These are phyloP conservation scores for Medicago truncatula DNA, from an alignment of 306 rosid species.

Conservation along the genomic window DNA sequence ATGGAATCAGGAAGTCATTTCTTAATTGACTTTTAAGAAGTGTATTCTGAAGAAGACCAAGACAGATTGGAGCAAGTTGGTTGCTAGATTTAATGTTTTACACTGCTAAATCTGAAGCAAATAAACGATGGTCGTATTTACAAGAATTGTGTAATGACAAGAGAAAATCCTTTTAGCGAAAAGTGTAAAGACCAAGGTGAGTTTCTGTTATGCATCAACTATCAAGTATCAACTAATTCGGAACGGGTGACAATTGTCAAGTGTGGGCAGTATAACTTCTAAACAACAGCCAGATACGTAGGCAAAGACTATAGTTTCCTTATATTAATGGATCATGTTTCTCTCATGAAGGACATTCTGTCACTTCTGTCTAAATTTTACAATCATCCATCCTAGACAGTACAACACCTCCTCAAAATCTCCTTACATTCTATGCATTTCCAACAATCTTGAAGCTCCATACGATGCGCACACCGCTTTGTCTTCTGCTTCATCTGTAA, in stretches of 20 bases:
- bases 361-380: conserved; percentile 35
- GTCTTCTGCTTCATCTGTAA: conserved; percentile 17
- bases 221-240: conserved; percentile 28
- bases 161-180: conserved; percentile 6
- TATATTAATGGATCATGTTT: conserved; percentile 31
- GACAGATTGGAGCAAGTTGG: background rate
- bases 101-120: background rate
- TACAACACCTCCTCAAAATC: conserved; percentile 21
- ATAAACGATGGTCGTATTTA: background rate
- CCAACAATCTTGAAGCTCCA: conserved; percentile 7
- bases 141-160: background rate
- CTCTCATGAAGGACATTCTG: conserved; percentile 24
- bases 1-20: background rate
- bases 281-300: conserved; percentile 31
- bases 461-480: conserved; percentile 20
- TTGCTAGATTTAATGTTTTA: no score
- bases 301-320: conserved; percentile 12
- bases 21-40: background rate
- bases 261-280: conserved; percentile 15
- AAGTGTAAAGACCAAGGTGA: background rate
- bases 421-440: conserved; percentile 30
- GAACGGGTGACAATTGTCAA: conserved; percentile 19
- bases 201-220: conserved; percentile 13
- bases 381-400: conserved; percentile 30
- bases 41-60: background rate